Evolutionary conservation across 2,329 filamentous ascomycete genomes (phyloP), one percentile per base, ranked within the genome.

Genomic region (Lachnellula suecica): DNA sequence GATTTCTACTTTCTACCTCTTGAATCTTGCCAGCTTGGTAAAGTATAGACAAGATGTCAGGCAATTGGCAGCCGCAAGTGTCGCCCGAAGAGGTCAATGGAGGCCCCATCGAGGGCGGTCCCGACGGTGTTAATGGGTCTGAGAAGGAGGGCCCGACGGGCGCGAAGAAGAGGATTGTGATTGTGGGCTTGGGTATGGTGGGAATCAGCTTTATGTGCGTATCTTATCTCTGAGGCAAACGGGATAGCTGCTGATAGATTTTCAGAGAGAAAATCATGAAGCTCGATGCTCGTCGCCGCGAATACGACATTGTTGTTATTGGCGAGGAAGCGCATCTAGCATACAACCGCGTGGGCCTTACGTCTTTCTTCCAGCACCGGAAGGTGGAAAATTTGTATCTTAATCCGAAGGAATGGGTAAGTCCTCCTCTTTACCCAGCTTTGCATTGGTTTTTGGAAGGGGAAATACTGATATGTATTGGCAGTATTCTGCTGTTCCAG

Each of bases 151-250:
- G 49, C n/a, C 59, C 60, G 52, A 62, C 51, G 27, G 46, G 45
- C 4, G 11, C 44, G n/a, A 66, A 82, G 56, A 90, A 89, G 69
- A 84, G 79, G 65, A 73, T 95, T 31, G 90, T 95, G 2, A 84
- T 96, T 34, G 89, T 96, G 35, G 91, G 91, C 9, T 72, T 96
- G 71, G 91, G 91, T 2, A 97, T 97, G 92, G 91, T 96, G 41
- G 90, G 88, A 35, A 87, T 94, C 61, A 85, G 88, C 38, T 93
- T 95, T 68, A 90, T 95, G 88, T 93, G 73, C 78, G 87, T 77
- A 10, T 38, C 20, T 4, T 11, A 22, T 15, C 17, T 19, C 43
- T 19, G 17, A 17, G 5, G 44, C 29, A 9, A 25, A 9, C 17
- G 2, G 25, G 31, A 23, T 24, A 27, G 4, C 43, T 54, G 43